These are phyloP conservation scores for Odonthalia washingtoniensis DNA, from an alignment of 31 red algal species.

Conservation along the genomic window DNA sequence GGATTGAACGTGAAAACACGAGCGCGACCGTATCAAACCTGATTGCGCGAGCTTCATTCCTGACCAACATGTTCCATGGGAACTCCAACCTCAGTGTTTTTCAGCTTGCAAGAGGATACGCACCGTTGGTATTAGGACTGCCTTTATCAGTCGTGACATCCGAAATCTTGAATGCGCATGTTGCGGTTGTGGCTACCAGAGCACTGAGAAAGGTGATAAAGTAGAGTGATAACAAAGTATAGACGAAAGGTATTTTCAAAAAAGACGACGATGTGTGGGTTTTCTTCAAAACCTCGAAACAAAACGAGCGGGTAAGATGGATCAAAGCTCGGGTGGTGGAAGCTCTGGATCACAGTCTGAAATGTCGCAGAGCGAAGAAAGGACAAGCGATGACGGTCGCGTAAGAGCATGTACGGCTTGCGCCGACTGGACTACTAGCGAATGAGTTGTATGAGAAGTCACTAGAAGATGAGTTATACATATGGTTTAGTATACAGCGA, in stretches of 20 bases:
- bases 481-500: not conserved
- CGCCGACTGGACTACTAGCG: not conserved
- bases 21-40: not conserved
- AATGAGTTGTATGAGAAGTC: not conserved
- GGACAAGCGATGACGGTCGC: slow-evolving; percentile 10
- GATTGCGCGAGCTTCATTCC: too few species aligned
- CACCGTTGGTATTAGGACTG: too few species aligned
- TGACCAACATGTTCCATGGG: too few species aligned
- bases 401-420: slow-evolving; percentile 28
- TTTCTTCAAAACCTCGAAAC: not conserved
- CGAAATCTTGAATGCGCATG: not conserved
- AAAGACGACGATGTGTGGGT: not conserved
- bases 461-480: not conserved
- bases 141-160: too few species aligned
- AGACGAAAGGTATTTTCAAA: not conserved
- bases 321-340: not conserved
- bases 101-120: too few species aligned
- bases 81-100: too few species aligned
- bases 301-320: not conserved
- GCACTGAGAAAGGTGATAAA: not conserved
- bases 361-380: not conserved
- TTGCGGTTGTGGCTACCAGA: not conserved
- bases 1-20: not conserved
- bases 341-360: not conserved
- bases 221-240: not conserved